Base-by-base conservation (phyloP, 805 yeast genomes). In the Citeromyces matritensis region DNA sequence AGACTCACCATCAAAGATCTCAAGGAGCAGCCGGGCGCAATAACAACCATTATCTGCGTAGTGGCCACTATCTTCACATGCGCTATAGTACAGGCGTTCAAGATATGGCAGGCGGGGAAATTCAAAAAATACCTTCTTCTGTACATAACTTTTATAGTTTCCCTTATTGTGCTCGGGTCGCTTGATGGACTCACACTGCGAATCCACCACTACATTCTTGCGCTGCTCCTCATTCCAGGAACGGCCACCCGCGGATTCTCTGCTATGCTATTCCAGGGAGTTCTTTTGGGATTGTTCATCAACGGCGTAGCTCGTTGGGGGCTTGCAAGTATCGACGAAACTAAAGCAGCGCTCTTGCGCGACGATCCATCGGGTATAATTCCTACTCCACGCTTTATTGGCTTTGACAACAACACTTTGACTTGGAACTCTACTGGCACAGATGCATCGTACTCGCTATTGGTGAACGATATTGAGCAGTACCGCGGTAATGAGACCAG, bases 281-380 rank as follows among this genome's bases (percentile, higher is more conserved):
- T 88, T 1, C 55, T 88, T 15, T 48, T 83, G 1, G 98, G 96
- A 0, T 57, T 88, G 29, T 63, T 80, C 31, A 60, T 85, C 5
- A 78, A 86, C 14, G 98, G 98, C 0, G 73, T 83, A 2, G 71
- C 93, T 0, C 60, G 93, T 34, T 88, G 98, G 98, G 96, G 91
- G 34, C 74, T 80, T 44, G 96, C 93, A 2, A 74, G 95, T 9
- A 72, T 88, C 35, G 73, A 81, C 2, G 95, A 88, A 45, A 82
- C 95, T 0, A 66, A 66, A 15, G 54, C 62, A 4, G 64, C 81
- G 3, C 49, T 86, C 28, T 49, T 72, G 34, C 60, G 96, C 40
- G 79, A 79, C 12, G 94, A 81, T 42, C 86, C 93, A 0, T 65
- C 70, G 29, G 73, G 72, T 0, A 49, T 44, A 26, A 44, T 64